A percentile compares a stretch with the other conserved stretches of the same genome.
Conservation (phyloP, 192 early-diverging fungal species). For the Umbelopsis isabellina region DNA sequence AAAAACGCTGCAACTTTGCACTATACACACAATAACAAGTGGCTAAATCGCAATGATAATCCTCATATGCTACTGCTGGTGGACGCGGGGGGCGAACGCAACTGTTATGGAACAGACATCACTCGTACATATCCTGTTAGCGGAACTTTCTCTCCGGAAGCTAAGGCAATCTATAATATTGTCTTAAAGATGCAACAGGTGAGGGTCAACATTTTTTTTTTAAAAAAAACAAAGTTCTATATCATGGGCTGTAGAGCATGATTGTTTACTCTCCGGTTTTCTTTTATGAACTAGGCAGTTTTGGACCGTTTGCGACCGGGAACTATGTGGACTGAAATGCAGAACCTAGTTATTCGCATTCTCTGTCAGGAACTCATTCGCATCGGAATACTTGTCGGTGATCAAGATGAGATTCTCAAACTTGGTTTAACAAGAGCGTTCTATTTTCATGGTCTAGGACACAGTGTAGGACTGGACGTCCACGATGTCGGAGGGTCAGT, state of each 20-base stretch:
- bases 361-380: slow-evolving; percentile 68
- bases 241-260: background rate
- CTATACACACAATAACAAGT: slow-evolving; percentile 76
- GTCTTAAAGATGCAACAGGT: slow-evolving; percentile 81
- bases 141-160: slow-evolving; percentile 71
- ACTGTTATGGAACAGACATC: slow-evolving; percentile 91
- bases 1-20: slow-evolving; percentile 82
- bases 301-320: slow-evolving; percentile 70
- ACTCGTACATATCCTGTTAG: slow-evolving; percentile 87
- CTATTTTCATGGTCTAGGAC: slow-evolving; percentile 92
- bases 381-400: slow-evolving; percentile 75
- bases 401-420: slow-evolving; percentile 61
- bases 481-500: slow-evolving; percentile 89
- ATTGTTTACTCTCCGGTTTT: background rate
- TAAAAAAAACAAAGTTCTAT: background rate
- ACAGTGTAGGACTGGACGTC: slow-evolving; percentile 88
- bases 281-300: slow-evolving; percentile 51
- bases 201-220: too few species aligned
- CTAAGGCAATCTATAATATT: slow-evolving; percentile 80
- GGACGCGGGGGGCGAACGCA: slow-evolving; percentile 83
- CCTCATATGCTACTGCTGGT: slow-evolving; percentile 69
- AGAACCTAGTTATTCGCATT: slow-evolving; percentile 68
- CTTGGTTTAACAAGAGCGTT: slow-evolving; percentile 78
- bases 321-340: slow-evolving; percentile 91
- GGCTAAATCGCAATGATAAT: slow-evolving; percentile 41